Conservation (phyloP, 805 yeast genomes). For the Saturnispora kantuleensis region DNA sequence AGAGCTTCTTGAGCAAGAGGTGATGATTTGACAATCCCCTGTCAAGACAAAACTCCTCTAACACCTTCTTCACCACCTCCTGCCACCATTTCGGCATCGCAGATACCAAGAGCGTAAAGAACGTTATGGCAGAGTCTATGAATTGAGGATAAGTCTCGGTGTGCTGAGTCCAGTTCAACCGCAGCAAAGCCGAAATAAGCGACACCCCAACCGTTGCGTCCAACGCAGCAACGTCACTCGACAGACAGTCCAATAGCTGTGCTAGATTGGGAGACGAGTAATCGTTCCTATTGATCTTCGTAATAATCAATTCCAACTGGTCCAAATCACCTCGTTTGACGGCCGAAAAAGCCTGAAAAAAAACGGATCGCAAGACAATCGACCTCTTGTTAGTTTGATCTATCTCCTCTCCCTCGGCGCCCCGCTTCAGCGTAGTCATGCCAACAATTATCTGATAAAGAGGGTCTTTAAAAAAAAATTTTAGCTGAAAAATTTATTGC, state of each 20-base stretch:
- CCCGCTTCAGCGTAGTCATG: neutral
- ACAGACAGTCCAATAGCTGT: slow-evolving; percentile 2
- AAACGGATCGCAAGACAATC: slow-evolving; percentile 3
- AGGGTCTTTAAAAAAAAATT: neutral
- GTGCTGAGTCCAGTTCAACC: slow-evolving; percentile 48
- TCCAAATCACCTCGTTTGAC: slow-evolving; percentile 2
- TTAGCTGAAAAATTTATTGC: neutral
- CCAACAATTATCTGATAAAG: neutral
- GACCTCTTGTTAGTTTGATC: neutral
- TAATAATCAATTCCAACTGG: slow-evolving; percentile 4
- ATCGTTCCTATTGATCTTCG: slow-evolving; percentile 2
- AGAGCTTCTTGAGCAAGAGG: slow-evolving; percentile 49
- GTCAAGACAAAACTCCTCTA: slow-evolving; percentile 43
- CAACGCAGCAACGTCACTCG: neutral
- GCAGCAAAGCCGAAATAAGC: slow-evolving; percentile 36
- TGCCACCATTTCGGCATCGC: slow-evolving; percentile 85
- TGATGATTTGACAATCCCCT: slow-evolving; percentile 40
- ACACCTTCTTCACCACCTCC: slow-evolving; percentile 65
- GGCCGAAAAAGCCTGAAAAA: slow-evolving; percentile 3
- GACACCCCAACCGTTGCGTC: slow-evolving; percentile 2
- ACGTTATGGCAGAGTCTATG: slow-evolving; percentile 51
- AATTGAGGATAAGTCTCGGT: slow-evolving; percentile 28
- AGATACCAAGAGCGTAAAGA: slow-evolving; percentile 69
- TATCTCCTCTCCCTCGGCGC: neutral
- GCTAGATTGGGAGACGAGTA: slow-evolving; percentile 3